Evolutionary conservation across 83 land plant genomes (phyloP).

Genomic region (Diphasiastrum complanatum): DNA sequence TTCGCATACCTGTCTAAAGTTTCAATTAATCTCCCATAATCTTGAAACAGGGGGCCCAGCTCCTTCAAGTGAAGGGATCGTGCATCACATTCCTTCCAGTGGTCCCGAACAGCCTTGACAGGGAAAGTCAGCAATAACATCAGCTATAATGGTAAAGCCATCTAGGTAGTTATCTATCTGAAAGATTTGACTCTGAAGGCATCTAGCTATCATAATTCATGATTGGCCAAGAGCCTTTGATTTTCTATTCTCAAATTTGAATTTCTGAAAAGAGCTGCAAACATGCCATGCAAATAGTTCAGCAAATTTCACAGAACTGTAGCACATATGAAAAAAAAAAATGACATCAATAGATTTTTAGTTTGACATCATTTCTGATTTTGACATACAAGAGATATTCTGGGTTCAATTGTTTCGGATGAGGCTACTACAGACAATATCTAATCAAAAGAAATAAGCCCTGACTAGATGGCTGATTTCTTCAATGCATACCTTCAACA

Average conservation of each 20-base stretch:
- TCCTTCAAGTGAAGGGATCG: slow-evolving; percentile 52
- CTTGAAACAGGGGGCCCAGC: slow-evolving; percentile 72
- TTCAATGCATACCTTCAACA: slow-evolving; percentile 27
- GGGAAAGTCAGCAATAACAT: background rate
- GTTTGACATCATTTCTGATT: too few species aligned
- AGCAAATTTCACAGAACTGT: too few species aligned
- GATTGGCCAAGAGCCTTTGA: too few species aligned
- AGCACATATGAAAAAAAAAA: too few species aligned
- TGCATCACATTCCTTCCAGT: slow-evolving; percentile 63
- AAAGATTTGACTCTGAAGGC: background rate
- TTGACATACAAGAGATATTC: too few species aligned
- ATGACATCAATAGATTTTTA: too few species aligned
- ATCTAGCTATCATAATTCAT: too few species aligned
- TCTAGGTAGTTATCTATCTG: background rate
- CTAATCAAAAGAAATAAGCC: slow-evolving; percentile 6
- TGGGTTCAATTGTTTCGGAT: too few species aligned
- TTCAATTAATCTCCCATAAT: slow-evolving; percentile 64
- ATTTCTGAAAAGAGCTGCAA: too few species aligned
- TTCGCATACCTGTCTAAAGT: slow-evolving; percentile 42
- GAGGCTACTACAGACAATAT: background rate
- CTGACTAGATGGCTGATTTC: too few species aligned
- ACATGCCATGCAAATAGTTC: too few species aligned
- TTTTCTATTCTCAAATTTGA: too few species aligned
- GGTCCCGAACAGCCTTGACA: slow-evolving; percentile 65
- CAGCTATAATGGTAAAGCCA: background rate